These are phyloP conservation scores for Striga asiatica DNA, from an alignment of 257 asterid genomes.

Conservation along the genomic window DNA sequence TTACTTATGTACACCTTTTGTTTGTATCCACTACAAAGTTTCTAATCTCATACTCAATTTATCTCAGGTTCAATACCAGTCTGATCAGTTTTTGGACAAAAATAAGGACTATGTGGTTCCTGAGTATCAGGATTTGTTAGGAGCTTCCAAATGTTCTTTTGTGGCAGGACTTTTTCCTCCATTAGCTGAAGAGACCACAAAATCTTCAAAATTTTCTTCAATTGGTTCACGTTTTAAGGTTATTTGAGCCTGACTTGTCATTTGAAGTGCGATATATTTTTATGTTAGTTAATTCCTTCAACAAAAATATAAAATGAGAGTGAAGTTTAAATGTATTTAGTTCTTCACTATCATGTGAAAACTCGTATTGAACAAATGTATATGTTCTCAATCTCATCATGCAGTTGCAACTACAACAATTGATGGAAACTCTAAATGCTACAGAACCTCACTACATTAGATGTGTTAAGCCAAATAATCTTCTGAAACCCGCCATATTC, in stretches of 20 bases:
- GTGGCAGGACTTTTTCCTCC: conserved; percentile 98
- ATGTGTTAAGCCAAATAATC: conserved; percentile 97
- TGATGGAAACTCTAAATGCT: conserved; percentile 96
- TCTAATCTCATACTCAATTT: conserved; percentile 17
- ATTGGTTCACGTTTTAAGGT: conserved; percentile 99
- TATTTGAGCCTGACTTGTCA: conserved; percentile 15
- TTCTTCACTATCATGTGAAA: conserved; percentile 5
- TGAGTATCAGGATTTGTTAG: conserved; percentile 89
- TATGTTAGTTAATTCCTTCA: background rate
- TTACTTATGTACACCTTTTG: conserved; percentile 5
- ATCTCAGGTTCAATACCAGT: conserved; percentile 83
- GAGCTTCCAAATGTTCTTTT: conserved; percentile 77
- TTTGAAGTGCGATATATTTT: background rate
- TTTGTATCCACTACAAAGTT: conserved; percentile 11
- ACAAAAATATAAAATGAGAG: background rate
- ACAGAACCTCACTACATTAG: conserved; percentile 93
- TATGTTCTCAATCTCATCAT: conserved; percentile 23
- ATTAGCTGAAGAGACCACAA: conserved; percentile 63
- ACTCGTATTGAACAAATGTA: conserved; percentile 3
- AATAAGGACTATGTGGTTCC: conserved; percentile 96
- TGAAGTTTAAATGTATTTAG: conserved; percentile 10
- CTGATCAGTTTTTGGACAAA: conserved; percentile 95
- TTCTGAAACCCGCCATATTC: conserved; percentile 86
- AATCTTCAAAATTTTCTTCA: conserved; percentile 92
- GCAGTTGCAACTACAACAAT: conserved; percentile 86